These are phyloP conservation scores for Anthracocystis panici-leucophaei DNA, from an alignment of 1,284 basidiomycete species.

Conservation along the genomic window DNA sequence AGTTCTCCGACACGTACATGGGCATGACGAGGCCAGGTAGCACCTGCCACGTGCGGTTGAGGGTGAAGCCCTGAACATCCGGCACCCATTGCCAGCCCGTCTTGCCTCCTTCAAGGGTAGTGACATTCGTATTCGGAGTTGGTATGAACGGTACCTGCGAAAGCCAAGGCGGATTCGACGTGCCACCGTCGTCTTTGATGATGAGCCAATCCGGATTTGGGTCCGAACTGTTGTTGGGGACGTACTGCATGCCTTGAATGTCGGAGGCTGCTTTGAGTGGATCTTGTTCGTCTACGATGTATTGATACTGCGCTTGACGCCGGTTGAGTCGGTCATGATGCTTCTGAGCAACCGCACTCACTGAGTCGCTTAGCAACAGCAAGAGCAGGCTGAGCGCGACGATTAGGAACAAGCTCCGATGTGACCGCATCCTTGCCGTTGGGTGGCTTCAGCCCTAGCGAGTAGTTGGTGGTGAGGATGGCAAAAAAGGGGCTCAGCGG, in stretches of 20 bases:
- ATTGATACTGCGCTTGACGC: conserved; percentile 42
- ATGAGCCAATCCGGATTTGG: conserved; percentile 37
- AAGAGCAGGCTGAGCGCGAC: conserved; percentile 6
- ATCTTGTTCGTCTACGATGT: conserved; percentile 47
- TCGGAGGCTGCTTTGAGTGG: conserved; percentile 47
- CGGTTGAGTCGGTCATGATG: conserved; percentile 2
- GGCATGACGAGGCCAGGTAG: conserved; percentile 45
- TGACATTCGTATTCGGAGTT: conserved; percentile 20
- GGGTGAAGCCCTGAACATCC: conserved; percentile 49
- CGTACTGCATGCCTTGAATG: conserved; percentile 40
- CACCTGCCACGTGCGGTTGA: conserved; percentile 54
- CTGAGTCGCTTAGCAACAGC: neutral
- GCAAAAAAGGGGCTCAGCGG: neutral
- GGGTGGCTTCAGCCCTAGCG: neutral
- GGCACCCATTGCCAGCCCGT: conserved; percentile 50
- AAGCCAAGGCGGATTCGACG: conserved; percentile 37
- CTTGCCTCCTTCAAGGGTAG: conserved; percentile 11
- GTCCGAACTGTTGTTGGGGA: conserved; percentile 33
- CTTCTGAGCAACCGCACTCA: neutral
- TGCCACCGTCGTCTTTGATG: conserved; percentile 40
- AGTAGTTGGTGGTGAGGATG: neutral
- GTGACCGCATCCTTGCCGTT: neutral
- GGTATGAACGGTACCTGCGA: conserved; percentile 39
- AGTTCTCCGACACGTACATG: conserved; percentile 52
- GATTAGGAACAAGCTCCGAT: neutral